Evolutionary conservation across 2,329 filamentous ascomycete genomes (phyloP).

Genomic region (Cladobotryum mycophilum): DNA sequence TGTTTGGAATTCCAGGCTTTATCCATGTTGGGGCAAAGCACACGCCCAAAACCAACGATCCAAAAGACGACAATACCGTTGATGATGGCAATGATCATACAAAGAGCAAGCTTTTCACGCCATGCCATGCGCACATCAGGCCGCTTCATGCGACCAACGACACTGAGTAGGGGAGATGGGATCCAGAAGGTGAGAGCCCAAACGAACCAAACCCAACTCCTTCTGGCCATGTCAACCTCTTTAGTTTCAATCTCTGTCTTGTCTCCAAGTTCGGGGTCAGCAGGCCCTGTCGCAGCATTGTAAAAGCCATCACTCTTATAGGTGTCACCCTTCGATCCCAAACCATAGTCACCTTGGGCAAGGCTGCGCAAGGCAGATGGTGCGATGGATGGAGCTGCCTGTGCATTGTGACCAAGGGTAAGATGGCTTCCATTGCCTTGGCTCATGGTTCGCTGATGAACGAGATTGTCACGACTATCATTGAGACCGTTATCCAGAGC

Average conservation of each 20-base stretch:
- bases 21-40: slow-evolving; percentile 86
- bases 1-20: slow-evolving; percentile 77
- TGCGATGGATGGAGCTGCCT: slow-evolving; percentile 52
- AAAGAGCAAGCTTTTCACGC: slow-evolving; percentile 87
- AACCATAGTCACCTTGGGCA: slow-evolving; percentile 74
- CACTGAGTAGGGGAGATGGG: slow-evolving; percentile 75
- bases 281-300: slow-evolving; percentile 57
- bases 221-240: slow-evolving; percentile 56
- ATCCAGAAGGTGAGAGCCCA: slow-evolving; percentile 94
- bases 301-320: slow-evolving; percentile 70
- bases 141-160: slow-evolving; percentile 88
- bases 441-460: slow-evolving; percentile 53
- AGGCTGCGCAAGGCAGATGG: slow-evolving; percentile 53
- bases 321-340: slow-evolving; percentile 79
- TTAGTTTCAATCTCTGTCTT: slow-evolving; percentile 71
- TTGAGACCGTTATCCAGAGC: slow-evolving; percentile 56
- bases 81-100: slow-evolving; percentile 71
- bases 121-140: slow-evolving; percentile 96
- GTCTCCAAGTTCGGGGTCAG: slow-evolving; percentile 73
- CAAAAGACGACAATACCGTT: slow-evolving; percentile 85
- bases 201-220: slow-evolving; percentile 73
- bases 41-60: slow-evolving; percentile 76
- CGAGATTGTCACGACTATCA: slow-evolving; percentile 66
- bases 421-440: slow-evolving; percentile 51
- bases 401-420: slow-evolving; percentile 36